Percentiles rank a stretch among this genome's conserved stretches.
Evolutionary conservation across 192 early-diverging fungal genomes (phyloP).

Genomic region (Umbelopsis sp.): DNA sequence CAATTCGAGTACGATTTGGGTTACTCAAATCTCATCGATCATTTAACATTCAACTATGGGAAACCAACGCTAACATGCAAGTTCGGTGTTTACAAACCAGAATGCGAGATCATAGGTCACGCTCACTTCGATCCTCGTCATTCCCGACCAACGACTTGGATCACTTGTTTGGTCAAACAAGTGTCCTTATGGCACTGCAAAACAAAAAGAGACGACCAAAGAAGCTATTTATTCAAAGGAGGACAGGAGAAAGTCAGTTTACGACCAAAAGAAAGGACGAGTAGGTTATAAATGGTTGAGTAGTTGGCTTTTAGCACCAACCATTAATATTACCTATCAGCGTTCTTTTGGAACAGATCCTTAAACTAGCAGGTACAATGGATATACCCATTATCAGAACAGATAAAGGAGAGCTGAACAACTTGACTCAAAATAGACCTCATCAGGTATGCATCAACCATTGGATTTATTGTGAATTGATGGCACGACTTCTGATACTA

Average conservation of each 20-base stretch:
- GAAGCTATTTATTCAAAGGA: conserved; percentile 12
- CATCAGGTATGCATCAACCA: conserved; percentile 44
- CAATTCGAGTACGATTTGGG: not conserved
- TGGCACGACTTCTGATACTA: too few relatives aligned
- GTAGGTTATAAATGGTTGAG: not conserved
- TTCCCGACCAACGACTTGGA: conserved; percentile 1
- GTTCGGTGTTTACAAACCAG: not conserved
- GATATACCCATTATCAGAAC: conserved; percentile 29
- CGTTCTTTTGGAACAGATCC: conserved; percentile 4
- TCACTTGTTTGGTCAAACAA: conserved; percentile 29
- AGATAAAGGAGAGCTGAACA: conserved; percentile 49
- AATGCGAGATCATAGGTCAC: not conserved
- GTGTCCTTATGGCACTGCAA: conserved; percentile 23
- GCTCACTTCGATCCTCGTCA: not conserved
- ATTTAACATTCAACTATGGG: not conserved
- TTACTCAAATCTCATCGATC: not conserved
- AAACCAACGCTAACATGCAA: not conserved
- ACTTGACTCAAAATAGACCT: conserved; percentile 46
- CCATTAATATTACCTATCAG: not conserved
- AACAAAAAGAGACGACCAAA: conserved; percentile 20
- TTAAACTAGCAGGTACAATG: not conserved
- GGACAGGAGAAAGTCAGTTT: not conserved
- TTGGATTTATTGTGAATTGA: not conserved
- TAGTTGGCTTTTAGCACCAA: not conserved
- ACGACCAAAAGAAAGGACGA: conserved; percentile 18